Percentiles rank a stretch among this genome's conserved stretches.
phyloP scores from a whole-genome alignment of 345 rosid genomes.

The Aegle marmelos region DNA sequence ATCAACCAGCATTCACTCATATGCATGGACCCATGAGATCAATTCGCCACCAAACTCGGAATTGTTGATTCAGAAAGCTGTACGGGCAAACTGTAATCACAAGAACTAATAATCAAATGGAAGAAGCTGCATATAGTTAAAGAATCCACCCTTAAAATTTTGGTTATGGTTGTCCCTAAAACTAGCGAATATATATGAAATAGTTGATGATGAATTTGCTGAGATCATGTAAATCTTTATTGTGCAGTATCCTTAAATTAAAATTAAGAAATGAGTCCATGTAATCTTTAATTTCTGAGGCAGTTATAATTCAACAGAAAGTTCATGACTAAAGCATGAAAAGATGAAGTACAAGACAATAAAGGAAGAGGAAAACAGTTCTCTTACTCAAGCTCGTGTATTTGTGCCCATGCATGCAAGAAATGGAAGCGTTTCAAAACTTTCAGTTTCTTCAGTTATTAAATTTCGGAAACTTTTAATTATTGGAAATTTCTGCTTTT shows the following conservation, averaged over 20 bases:
- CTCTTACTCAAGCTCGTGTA: not conserved
- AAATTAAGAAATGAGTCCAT: not conserved
- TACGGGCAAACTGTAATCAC: not conserved
- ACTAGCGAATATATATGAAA: not conserved
- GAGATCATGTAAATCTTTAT: not conserved
- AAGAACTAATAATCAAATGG: not conserved
- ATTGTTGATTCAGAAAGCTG: not conserved
- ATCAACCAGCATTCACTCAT: not conserved
- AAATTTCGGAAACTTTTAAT: not conserved
- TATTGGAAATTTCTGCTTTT: not conserved
- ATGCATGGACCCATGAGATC: not conserved
- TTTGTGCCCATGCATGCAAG: not conserved
- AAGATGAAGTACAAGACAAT: constrained; percentile 6
- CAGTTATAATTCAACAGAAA: constrained; percentile 13
- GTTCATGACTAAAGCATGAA: constrained; percentile 25
- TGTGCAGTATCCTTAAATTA: not conserved
- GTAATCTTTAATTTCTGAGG: constrained; percentile 4
- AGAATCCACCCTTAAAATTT: not conserved
- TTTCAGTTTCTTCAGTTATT: not conserved
- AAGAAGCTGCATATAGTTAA: not conserved
- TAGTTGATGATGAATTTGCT: not conserved
- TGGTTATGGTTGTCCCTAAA: not conserved
- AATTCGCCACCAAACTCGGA: not conserved
- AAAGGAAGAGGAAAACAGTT: not conserved
- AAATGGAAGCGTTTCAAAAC: constrained; percentile 1